Evolutionary conservation across 441 rosid species (phyloP).

Genomic region (Sinapis alba): DNA sequence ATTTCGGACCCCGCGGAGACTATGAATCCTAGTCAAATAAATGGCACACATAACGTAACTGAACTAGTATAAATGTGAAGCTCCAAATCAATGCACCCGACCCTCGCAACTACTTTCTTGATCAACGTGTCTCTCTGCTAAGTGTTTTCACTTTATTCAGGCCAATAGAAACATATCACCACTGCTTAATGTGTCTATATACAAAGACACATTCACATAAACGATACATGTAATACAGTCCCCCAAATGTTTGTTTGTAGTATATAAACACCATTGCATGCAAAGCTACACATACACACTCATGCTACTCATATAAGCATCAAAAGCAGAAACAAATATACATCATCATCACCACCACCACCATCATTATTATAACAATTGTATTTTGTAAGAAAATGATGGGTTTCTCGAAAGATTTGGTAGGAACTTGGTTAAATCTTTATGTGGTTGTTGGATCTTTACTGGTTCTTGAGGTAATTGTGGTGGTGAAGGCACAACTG

Average conservation of each 20-base stretch:
- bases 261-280: constrained; percentile 25
- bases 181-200: constrained; percentile 5
- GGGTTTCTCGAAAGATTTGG: constrained; percentile 23
- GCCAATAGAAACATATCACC: constrained; percentile 29
- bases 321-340: background rate
- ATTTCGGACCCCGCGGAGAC: too few species aligned
- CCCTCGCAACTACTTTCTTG: constrained; percentile 35
- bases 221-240: constrained; percentile 19
- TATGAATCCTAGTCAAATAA: too few species aligned
- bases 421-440: background rate
- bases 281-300: constrained; percentile 1
- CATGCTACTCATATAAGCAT: constrained; percentile 4
- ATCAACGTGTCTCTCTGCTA: constrained; percentile 20
- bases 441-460: constrained; percentile 20
- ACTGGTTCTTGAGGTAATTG: constrained; percentile 25
- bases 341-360: background rate
- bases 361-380: background rate
- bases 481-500: constrained; percentile 47
- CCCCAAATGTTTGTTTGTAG: background rate
- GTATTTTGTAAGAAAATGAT: constrained; percentile 2
- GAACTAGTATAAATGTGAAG: constrained; percentile 15
- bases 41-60: constrained; percentile 26
- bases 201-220: constrained; percentile 5
- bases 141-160: constrained; percentile 17
- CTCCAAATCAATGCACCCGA: constrained; percentile 23